Percentiles rank a stretch among this genome's conserved stretches.
These are phyloP conservation scores for Pseudogymnoascus sp. DNA, from an alignment of 2,329 filamentous ascomycete genomes.

Conservation along the genomic window DNA sequence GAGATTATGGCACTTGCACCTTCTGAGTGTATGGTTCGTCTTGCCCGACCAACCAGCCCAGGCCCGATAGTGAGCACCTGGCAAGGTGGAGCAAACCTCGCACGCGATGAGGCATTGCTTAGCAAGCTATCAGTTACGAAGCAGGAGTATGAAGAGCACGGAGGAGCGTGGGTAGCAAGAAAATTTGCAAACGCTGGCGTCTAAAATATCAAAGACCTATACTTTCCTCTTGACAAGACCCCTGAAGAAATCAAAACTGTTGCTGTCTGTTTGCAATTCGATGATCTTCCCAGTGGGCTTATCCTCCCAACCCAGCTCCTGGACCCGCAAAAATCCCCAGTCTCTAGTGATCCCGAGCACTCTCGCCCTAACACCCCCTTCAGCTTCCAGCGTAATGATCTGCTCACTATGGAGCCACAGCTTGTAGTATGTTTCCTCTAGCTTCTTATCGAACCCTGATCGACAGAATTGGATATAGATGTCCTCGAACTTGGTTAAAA, in stretches of 20 bases:
- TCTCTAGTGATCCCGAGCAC: slow-evolving; percentile 87
- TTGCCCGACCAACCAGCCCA: slow-evolving; percentile 49
- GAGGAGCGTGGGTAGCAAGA: slow-evolving; percentile 65
- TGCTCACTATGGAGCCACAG: slow-evolving; percentile 81
- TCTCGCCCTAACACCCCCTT: slow-evolving; percentile 66
- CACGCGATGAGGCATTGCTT: slow-evolving; percentile 58
- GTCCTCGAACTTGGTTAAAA: slow-evolving; percentile 71
- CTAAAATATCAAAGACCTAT: slow-evolving; percentile 10
- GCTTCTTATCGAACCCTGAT: slow-evolving; percentile 64
- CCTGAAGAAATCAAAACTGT: slow-evolving; percentile 96
- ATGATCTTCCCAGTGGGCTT: slow-evolving; percentile 70
- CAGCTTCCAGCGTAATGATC: slow-evolving; percentile 67
- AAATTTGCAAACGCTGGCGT: slow-evolving; percentile 49
- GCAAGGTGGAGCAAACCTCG: slow-evolving; percentile 75
- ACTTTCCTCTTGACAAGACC: slow-evolving; percentile 74
- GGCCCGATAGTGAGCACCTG: slow-evolving; percentile 71
- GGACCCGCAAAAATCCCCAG: slow-evolving; percentile 79
- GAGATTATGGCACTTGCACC: slow-evolving; percentile 68
- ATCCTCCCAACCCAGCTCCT: slow-evolving; percentile 72
- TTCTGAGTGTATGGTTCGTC: slow-evolving; percentile 70
- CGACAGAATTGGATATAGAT: slow-evolving; percentile 70
- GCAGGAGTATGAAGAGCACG: slow-evolving; percentile 84
- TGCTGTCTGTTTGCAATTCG: slow-evolving; percentile 89
- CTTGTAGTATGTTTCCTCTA: slow-evolving; percentile 73
- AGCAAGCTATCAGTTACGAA: slow-evolving; percentile 70